Evolutionary conservation across 2,329 filamentous ascomycete species (phyloP).

Genomic region (Fusarium zealandicum): DNA sequence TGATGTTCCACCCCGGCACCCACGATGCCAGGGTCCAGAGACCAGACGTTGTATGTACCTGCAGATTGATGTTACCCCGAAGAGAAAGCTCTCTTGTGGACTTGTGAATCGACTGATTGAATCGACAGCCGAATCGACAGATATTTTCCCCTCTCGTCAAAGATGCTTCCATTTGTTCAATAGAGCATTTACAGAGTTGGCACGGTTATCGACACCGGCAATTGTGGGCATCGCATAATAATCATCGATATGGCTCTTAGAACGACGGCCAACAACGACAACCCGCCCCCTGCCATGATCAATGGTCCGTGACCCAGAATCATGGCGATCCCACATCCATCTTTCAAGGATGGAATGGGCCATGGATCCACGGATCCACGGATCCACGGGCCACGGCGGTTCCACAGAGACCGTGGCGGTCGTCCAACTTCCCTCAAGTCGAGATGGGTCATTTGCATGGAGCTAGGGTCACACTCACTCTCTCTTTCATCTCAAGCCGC

Average conservation of each 20-base stretch:
- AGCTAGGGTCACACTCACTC: constrained; percentile 31
- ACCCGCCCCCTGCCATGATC: constrained; percentile 15
- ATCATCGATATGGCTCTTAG: not conserved
- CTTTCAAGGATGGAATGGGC: constrained; percentile 25
- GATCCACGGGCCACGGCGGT: constrained; percentile 30
- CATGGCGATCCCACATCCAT: constrained; percentile 33
- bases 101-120: not conserved
- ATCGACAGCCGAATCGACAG: not conserved
- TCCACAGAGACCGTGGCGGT: constrained; percentile 31
- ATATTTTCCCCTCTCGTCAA: not conserved
- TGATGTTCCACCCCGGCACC: constrained; percentile 1
- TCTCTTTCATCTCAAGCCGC: constrained; percentile 30
- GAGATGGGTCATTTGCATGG: constrained; percentile 25
- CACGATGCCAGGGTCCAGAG: constrained; percentile 17
- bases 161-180: not conserved
- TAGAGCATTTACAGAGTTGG: not conserved
- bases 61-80: constrained; percentile 1
- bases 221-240: not conserved
- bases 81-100: not conserved
- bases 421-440: constrained; percentile 31
- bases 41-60: constrained; percentile 1
- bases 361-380: not conserved
- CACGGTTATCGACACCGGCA: not conserved
- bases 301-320: constrained; percentile 30
- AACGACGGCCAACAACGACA: constrained; percentile 7